Evolutionary conservation across 306 rosid species (phyloP), one percentile per base, ranked within the genome.

Genomic region (Dalbergia cochinchinensis): DNA sequence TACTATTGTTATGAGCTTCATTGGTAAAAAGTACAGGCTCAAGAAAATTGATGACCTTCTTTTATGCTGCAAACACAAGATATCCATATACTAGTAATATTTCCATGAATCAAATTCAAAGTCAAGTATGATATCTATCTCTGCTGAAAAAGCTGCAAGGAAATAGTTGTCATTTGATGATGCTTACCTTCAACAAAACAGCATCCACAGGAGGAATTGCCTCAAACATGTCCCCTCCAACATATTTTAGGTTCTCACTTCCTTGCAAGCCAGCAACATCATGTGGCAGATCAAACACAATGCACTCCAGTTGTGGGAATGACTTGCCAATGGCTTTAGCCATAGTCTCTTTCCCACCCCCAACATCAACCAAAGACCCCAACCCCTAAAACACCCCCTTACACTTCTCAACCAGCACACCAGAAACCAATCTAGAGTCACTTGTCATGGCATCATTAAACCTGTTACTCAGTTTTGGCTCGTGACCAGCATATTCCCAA

Each of bases 351-450:
- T 59, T 84, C 5, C 69, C 84, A 0, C 92, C 87, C 69, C 89
- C 79, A 22, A 86, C 86, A 74, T 74, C 60, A 4, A 87, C 89
- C 55, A 89, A 7, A 3, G 92, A 83, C 8, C 42, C 61, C 82
- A 83, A 39, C 1, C 86, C 87, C 31, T 61, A 66, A 51, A 89
- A 89, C 53, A 78, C 83, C 0, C 57, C 74, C 35, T 26, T 18
- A 19, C 81, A 80, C 65, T 44, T 78, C 14, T 81, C 76, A 14
- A 35, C 48, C 68, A 89, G 41, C 11, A n/a, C 26, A 35, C 41
- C 67, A 0, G 81, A 51, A 14, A 82, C 4, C 33, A 87, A 3
- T 16, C 51, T 16, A 20, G 87, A 16, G 15, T 89, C 89, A 47
- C 61, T 64, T 5, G 70, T 78, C 92, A 82, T 73, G 4, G 83